Percentiles rank a stretch among this genome's conserved stretches.
phyloP scores from a whole-genome alignment of 441 rosid species.

The Breynia disticha region DNA sequence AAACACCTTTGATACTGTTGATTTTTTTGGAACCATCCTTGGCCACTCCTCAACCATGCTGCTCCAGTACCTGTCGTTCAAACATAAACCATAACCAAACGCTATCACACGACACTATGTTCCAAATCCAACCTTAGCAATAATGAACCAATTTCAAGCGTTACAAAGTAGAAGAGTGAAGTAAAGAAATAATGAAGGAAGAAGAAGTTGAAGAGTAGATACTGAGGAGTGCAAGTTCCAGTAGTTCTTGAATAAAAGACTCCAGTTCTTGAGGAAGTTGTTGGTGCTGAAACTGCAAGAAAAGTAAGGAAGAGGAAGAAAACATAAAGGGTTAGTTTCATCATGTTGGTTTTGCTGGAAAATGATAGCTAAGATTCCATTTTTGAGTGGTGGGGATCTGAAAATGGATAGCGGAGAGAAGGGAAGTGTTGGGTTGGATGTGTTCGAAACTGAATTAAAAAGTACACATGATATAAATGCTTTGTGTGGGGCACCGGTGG shows the following conservation, averaged over 20 bases:
- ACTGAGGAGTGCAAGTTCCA: conserved; percentile 88
- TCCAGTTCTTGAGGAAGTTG: conserved; percentile 30
- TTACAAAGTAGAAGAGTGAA: background rate
- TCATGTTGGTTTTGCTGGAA: too few relatives aligned
- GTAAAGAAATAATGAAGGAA: background rate
- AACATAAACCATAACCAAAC: background rate
- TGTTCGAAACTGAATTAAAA: too few relatives aligned
- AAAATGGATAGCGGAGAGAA: too few relatives aligned
- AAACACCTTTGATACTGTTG: conserved; percentile 67
- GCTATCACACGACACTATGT: background rate
- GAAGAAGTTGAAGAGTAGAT: conserved; percentile 5
- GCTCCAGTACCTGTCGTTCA: conserved; percentile 60
- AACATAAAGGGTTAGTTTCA: background rate
- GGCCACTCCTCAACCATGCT: conserved; percentile 76
- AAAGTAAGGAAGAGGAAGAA: conserved; percentile 23
- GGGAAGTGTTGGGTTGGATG: too few relatives aligned
- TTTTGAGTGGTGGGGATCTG: too few relatives aligned
- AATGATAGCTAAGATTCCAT: too few relatives aligned
- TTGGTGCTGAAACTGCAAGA: conserved; percentile 18
- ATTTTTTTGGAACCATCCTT: conserved; percentile 67
- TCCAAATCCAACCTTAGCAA: background rate
- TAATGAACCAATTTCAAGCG: background rate
- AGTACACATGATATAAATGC: too few relatives aligned
- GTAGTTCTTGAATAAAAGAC: conserved; percentile 51
- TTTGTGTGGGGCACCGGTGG: too few relatives aligned